Base-by-base conservation (phyloP, 2,329 filamentous ascomycete genomes). In the Ophiosphaerella korrae region DNA sequence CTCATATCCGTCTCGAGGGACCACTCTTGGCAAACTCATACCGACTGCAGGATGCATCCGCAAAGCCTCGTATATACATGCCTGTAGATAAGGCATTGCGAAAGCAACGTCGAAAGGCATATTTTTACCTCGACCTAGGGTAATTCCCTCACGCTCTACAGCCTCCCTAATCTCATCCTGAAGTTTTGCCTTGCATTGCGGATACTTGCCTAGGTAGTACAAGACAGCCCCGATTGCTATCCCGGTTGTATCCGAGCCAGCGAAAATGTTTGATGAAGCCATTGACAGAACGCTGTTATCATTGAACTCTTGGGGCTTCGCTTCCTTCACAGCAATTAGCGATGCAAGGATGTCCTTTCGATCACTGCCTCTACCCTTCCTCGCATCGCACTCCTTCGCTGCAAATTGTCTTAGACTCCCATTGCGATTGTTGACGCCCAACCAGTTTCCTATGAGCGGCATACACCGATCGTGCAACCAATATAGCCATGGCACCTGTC, bases 181-280 rank as follows among this genome's bases (percentile, higher is more conserved):
- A 6, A 66, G 38, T 37, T 50, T 59, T 31, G 45, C 24, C 38
- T 60, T 60, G 16, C 42, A 53, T 12, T 39, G 24, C 3, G 57
- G 52, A 12, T 63, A 41, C 32, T 58, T 62, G 39, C 57, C 53
- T 2, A 67, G 24, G 21, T 63, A 46, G 36, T 63, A 66, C 7
- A 67, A 38, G 12, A 66, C 52, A 4, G 62, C 60, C 3, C 58
- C 65, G 3, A 69, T 66, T 2, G 71, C 68, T 21, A 75, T 73
- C 13, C 74, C 74, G 2, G 75, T 78, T 0, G 76, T 79, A 42
- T 79, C 76, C 18, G 68, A 71, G 3, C 75, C 75, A 2, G 76
- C 77, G 33, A 73, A 72, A 44, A 77, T 72, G 16, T 59, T 59
- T 12, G 39, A 51, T 2, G 70, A 70, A 1, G 67, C 68, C 73